Conservation (phyloP, 2,329 filamentous ascomycete species). For the Neurospora sp. region DNA sequence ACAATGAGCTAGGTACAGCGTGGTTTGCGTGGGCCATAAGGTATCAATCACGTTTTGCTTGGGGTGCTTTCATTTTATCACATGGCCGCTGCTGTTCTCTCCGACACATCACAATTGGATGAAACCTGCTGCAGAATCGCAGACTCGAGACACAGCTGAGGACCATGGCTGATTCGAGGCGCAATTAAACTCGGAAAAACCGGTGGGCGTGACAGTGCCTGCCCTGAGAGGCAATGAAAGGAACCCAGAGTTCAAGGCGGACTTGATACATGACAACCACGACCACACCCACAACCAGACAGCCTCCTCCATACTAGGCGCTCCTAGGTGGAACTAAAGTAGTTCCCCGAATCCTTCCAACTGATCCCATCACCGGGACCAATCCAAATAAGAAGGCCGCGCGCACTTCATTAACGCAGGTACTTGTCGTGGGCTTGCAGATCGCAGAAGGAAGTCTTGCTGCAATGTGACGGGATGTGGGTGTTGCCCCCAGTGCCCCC, state of each 20-base stretch:
- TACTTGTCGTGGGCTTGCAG: neutral
- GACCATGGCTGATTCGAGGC: neutral
- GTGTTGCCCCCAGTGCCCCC: neutral
- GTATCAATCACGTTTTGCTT: neutral
- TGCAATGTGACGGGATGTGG: neutral
- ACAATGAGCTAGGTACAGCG: neutral
- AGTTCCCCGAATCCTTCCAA: neutral
- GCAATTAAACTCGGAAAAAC: neutral
- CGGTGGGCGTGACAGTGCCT: neutral
- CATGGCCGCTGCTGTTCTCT: neutral
- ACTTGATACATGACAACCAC: neutral
- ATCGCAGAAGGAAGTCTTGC: neutral
- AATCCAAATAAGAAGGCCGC: neutral
- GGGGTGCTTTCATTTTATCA: neutral
- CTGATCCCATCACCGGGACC: neutral
- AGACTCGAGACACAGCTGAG: neutral
- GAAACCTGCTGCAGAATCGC: neutral
- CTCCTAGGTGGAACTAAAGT: neutral
- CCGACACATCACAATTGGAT: neutral
- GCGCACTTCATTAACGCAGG: neutral
- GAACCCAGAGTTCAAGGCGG: neutral
- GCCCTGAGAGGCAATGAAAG: neutral
- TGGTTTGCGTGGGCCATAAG: neutral
- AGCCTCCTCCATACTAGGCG: neutral
- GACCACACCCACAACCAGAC: neutral